These are phyloP conservation scores for Jaltomata sinuosa DNA, from an alignment of 257 asterid genomes.

Conservation along the genomic window DNA sequence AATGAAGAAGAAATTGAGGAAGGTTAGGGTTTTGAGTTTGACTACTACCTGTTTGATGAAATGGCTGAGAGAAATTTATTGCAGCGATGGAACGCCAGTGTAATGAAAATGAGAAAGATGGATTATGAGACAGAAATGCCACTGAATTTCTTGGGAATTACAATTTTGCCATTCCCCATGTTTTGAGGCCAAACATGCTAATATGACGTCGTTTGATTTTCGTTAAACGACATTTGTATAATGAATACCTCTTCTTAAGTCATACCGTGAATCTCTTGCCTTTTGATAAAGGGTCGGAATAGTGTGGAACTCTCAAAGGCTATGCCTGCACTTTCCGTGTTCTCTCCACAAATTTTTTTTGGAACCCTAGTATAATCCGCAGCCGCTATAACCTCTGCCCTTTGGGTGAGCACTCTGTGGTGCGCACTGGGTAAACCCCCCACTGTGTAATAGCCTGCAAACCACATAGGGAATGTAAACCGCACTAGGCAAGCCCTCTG, in stretches of 20 bases:
- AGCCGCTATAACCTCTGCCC: too few relatives aligned
- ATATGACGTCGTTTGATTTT: background rate
- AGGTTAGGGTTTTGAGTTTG: slow-evolving; percentile 1
- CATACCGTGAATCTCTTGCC: background rate
- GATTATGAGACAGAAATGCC: background rate
- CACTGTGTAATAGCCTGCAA: too few relatives aligned
- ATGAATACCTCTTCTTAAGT: background rate
- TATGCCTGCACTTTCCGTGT: too few relatives aligned
- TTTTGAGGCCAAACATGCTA: background rate
- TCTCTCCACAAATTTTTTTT: too few relatives aligned
- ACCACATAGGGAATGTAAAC: too few relatives aligned
- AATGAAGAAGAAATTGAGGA: background rate
- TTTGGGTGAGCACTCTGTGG: too few relatives aligned
- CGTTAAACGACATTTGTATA: too few relatives aligned
- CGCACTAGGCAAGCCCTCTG: too few relatives aligned
- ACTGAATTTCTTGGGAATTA: background rate
- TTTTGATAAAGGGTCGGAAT: too few relatives aligned
- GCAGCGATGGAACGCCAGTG: background rate
- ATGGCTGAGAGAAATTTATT: background rate
- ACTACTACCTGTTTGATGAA: background rate
- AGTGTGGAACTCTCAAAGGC: too few relatives aligned
- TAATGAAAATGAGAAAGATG: background rate
- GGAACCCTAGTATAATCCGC: too few relatives aligned
- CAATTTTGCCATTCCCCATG: background rate
- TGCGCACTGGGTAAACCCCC: too few relatives aligned